Base-by-base conservation (phyloP, 768 basidiomycete species). In the Sistotremastrum niveocremeum region DNA sequence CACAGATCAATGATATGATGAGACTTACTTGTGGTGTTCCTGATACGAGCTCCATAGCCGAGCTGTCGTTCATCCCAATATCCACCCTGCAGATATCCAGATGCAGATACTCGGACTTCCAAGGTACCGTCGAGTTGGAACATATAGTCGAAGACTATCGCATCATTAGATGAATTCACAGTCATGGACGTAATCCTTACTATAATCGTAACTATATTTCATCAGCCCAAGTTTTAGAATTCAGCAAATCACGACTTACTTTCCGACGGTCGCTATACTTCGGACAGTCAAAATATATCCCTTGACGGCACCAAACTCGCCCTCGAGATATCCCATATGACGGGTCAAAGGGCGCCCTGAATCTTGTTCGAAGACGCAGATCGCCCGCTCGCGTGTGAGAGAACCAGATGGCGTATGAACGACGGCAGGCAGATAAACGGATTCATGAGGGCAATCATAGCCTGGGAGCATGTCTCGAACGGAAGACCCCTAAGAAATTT, bases 81-180 rank as follows among this genome's bases (percentile, higher is more conserved):
- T 8, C 73, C 77, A 39, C 74, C 77, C 61, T 81, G 79, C 45
- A 81, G 63, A 55, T 82, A 82, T 2, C 79, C 80, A 3, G 77
- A 79, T 0, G 80, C 79, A 6, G 78, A 80, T 11, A 80, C 33
- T 2, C 75, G 67, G n/a, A 80, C 75, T 61, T 82, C 79, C 28
- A 82, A 70, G 3, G 77, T 78, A 3, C 80, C 79, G 50, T 81
- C 79, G 11, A 79, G 56, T 47, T 74, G 70, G 65, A 81, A 80
- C 2, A 71, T 72, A 56, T 80, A 81, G 52, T 81, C 79, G 55
- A 79, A 81, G 69, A 61, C 46, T 7, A 12, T 48, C 39, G 20
- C 11, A 32, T 48, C 37, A 32, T 73, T 51, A 12, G 37, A 29
- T 20, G 20, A 46, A 5, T 6, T 33, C 12, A 7, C 4, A n/a